Evolutionary conservation across 2,329 filamentous ascomycete genomes (phyloP).

Genomic region (Pestalotiopsis sp.): DNA sequence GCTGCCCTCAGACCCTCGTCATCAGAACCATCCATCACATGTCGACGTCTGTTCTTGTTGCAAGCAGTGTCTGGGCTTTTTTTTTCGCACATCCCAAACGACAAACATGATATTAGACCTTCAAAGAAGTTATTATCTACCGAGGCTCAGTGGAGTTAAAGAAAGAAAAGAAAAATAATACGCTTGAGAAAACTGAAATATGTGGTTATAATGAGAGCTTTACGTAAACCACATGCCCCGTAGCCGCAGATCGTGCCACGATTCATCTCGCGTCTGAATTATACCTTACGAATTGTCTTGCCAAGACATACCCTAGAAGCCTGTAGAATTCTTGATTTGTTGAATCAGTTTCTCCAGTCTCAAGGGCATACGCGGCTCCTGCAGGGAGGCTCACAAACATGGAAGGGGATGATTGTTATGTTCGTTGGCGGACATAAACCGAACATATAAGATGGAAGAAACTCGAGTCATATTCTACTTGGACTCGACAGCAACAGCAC

Average conservation of each 20-base stretch:
- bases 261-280: neutral
- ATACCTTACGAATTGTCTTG: neutral
- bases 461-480: neutral
- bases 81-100: neutral
- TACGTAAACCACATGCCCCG: neutral
- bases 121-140: no score
- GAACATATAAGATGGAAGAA: neutral
- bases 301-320: neutral
- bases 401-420: neutral
- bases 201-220: neutral
- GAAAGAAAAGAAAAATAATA: no score
- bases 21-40: neutral
- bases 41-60: neutral
- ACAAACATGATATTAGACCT: no score
- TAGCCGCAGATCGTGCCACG: neutral
- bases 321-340: neutral
- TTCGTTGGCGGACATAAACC: neutral
- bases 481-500: neutral
- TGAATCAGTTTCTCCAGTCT: neutral
- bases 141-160: no score
- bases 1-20: neutral
- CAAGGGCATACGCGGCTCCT: slow-evolving; percentile 1
- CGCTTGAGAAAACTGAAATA: no score
- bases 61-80: neutral
- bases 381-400: neutral